Evolutionary conservation across 257 asterid genomes (phyloP).

Genomic region (Solanum piurae): DNA sequence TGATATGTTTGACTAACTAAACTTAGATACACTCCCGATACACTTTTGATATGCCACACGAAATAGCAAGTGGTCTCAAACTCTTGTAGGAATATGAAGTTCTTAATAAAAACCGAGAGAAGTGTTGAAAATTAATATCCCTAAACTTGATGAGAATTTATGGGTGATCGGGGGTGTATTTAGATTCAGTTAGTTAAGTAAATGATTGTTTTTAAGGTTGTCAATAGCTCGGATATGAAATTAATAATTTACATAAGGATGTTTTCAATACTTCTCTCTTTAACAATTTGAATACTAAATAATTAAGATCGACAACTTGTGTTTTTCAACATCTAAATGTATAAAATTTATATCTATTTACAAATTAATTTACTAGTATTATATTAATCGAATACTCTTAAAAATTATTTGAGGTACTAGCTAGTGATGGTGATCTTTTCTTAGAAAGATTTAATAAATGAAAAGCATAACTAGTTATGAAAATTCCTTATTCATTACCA

Average conservation of each 20-base stretch:
- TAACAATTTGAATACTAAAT: neutral
- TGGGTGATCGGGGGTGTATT: too few species aligned
- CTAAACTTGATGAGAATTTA: too few species aligned
- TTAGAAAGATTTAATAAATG: too few species aligned
- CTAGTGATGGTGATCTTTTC: neutral
- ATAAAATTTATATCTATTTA: too few species aligned
- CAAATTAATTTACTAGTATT: neutral
- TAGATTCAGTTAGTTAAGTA: too few species aligned
- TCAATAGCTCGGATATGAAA: fast-evolving
- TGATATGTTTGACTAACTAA: neutral
- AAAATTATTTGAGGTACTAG: too few species aligned
- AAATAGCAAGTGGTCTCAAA: too few species aligned
- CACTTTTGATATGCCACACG: fast-evolving
- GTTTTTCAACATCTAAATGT: neutral
- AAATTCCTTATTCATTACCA: neutral
- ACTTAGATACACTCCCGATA: too few species aligned
- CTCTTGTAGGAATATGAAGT: too few species aligned
- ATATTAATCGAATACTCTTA: too few species aligned
- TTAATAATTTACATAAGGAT: too few species aligned
- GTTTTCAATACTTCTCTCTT: neutral
- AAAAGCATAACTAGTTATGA: neutral
- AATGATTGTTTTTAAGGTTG: fast-evolving
- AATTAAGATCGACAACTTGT: neutral
- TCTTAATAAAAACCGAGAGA: too few species aligned
- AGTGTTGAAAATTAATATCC: neutral